phyloP scores from a whole-genome alignment of 164 flowering plant species.

The Piper longum region DNA sequence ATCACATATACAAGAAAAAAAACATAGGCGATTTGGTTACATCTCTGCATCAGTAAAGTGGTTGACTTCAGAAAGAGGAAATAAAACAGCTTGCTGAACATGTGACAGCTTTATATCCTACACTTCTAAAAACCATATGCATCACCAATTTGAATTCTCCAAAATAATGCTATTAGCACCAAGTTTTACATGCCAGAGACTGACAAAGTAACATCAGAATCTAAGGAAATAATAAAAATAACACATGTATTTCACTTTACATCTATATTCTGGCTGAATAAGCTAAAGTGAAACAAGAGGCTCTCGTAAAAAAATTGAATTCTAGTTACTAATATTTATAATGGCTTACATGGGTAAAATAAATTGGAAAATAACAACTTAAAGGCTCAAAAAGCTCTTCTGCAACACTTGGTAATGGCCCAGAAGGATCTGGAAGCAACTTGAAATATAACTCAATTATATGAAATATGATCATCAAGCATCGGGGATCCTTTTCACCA shows the following conservation, averaged over 20 bases:
- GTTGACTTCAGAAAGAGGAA: too few species aligned
- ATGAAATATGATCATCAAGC: conserved; percentile 65
- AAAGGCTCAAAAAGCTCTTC: conserved; percentile 62
- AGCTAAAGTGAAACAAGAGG: not conserved
- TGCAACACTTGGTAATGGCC: conserved; percentile 44
- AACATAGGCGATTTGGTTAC: too few species aligned
- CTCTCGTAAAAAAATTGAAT: not conserved
- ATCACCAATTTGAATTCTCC: not conserved
- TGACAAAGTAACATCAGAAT: not conserved
- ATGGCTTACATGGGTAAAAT: conserved; percentile 85
- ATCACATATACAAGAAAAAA: too few species aligned
- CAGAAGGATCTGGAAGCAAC: conserved; percentile 57
- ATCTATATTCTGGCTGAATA: not conserved
- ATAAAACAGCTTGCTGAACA: not conserved
- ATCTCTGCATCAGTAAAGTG: too few species aligned
- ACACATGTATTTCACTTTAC: not conserved
- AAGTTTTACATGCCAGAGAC: not conserved
- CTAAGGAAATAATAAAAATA: not conserved
- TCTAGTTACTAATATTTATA: not conserved
- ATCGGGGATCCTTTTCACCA: conserved; percentile 85
- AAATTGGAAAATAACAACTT: conserved; percentile 83
- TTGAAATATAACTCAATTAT: conserved; percentile 48
- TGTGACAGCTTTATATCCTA: not conserved
- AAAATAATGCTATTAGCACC: not conserved
- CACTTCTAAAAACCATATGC: not conserved